These are phyloP conservation scores for Tinospora cordifolia DNA, from an alignment of 164 flowering plant genomes.

Conservation along the genomic window DNA sequence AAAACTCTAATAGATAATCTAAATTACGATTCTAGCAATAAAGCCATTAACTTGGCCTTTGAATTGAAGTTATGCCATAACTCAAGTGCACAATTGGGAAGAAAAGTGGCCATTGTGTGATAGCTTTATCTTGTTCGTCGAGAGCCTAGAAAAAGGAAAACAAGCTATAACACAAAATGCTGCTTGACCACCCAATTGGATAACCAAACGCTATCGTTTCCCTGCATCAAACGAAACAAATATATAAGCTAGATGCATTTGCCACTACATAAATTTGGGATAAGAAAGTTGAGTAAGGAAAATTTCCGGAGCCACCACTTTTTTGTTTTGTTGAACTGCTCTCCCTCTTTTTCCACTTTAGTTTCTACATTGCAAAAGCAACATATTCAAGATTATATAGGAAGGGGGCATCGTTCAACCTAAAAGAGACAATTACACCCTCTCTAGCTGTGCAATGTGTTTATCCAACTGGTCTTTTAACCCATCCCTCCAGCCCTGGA, in stretches of 20 bases:
- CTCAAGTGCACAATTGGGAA: not conserved
- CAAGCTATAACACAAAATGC: not conserved
- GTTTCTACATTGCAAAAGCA: no score
- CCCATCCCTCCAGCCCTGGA: slow-evolving; percentile 63
- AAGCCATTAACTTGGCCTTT: no score
- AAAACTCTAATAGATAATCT: no score
- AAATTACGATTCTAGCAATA: no score
- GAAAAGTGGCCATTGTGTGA: no score
- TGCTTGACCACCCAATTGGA: not conserved
- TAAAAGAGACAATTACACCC: slow-evolving; percentile 22
- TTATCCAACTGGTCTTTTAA: slow-evolving; percentile 64
- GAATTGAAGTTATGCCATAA: not conserved
- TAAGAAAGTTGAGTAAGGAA: no score
- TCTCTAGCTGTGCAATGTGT: slow-evolving; percentile 58
- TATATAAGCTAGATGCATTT: not conserved
- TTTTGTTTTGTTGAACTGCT: no score
- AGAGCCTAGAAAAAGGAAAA: not conserved
- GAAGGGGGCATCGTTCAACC: no score
- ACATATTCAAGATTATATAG: no score
- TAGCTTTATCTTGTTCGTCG: not conserved
- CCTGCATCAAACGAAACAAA: not conserved
- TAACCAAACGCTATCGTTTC: not conserved
- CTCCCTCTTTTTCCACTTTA: not conserved
- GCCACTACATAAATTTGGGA: no score
- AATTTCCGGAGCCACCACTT: no score